These are phyloP conservation scores for Chrysosporium keratinophilum DNA, from an alignment of 2,329 filamentous ascomycete species.

Conservation along the genomic window DNA sequence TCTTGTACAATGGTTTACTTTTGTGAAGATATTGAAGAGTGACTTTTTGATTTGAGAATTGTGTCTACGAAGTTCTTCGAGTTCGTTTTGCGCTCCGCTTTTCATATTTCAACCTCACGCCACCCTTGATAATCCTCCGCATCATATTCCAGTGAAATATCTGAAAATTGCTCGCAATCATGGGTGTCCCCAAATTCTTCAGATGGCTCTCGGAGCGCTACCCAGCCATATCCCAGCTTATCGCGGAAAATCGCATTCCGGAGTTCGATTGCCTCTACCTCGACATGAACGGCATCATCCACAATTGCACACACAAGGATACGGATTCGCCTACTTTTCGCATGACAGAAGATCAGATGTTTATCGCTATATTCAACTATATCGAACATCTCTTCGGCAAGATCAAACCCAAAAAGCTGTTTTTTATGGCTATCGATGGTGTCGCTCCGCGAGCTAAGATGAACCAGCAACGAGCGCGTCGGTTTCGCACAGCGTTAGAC, in stretches of 20 bases:
- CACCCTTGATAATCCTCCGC: neutral
- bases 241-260: slow-evolving; percentile 95
- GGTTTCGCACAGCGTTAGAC: slow-evolving; percentile 89
- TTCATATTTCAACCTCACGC: neutral
- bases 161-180: slow-evolving; percentile 26
- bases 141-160: slow-evolving; percentile 8
- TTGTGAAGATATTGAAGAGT: neutral
- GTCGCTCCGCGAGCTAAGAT: slow-evolving; percentile 97
- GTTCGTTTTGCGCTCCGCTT: neutral
- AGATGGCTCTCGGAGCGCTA: slow-evolving; percentile 99
- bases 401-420: slow-evolving; percentile 95
- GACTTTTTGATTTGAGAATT: neutral
- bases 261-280: slow-evolving; percentile 94
- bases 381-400: slow-evolving; percentile 98
- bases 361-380: slow-evolving; percentile 99
- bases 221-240: slow-evolving; percentile 94
- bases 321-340: slow-evolving; percentile 84
- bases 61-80: neutral
- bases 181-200: slow-evolving; percentile 82
- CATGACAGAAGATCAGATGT: slow-evolving; percentile 97
- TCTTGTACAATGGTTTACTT: slow-evolving; percentile 6
- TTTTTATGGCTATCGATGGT: slow-evolving; percentile 99
- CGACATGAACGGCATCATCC: slow-evolving; percentile 96
- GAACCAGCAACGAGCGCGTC: slow-evolving; percentile 94
- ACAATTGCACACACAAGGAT: slow-evolving; percentile 98